phyloP scores from a whole-genome alignment of 139 green algal species.

The Tetraselmis striata region DNA sequence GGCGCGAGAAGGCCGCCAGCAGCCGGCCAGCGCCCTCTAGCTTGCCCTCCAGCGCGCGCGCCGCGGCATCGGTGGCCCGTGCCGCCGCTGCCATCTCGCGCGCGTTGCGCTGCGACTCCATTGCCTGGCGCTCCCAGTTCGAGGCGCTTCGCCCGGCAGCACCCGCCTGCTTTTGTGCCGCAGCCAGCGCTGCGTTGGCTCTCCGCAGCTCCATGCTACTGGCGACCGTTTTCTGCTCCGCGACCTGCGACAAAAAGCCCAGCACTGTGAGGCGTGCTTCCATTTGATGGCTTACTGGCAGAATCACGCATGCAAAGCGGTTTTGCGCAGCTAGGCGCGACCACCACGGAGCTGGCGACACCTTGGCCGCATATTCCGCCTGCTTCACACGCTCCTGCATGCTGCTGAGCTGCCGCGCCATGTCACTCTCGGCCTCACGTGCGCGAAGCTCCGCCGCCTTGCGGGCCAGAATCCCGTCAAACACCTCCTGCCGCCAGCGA shows the following conservation, averaged over 20 bases:
- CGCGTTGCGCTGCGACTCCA: background rate
- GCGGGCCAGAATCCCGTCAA: background rate
- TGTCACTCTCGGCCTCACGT: background rate
- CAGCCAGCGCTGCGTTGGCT: background rate
- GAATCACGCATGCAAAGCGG: too few relatives aligned
- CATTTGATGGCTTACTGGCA: too few relatives aligned
- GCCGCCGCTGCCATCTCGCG: background rate
- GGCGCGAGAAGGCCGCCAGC: background rate
- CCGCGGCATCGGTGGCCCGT: too few relatives aligned
- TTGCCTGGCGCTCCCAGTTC: background rate
- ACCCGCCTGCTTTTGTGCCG: background rate
- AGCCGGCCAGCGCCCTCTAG: background rate
- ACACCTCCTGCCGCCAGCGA: background rate
- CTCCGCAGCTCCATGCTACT: background rate
- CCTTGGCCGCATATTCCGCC: background rate
- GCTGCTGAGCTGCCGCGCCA: background rate
- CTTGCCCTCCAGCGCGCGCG: background rate
- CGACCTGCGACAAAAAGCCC: too few relatives aligned
- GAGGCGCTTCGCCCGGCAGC: background rate
- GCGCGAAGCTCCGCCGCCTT: background rate
- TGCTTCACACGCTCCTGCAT: background rate
- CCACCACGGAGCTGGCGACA: too few relatives aligned
- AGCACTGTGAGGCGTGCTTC: too few relatives aligned
- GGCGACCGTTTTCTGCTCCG: background rate
- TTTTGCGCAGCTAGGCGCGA: too few relatives aligned